These are phyloP conservation scores for Linum usitatissimum DNA, from an alignment of 345 rosid genomes.

Conservation along the genomic window DNA sequence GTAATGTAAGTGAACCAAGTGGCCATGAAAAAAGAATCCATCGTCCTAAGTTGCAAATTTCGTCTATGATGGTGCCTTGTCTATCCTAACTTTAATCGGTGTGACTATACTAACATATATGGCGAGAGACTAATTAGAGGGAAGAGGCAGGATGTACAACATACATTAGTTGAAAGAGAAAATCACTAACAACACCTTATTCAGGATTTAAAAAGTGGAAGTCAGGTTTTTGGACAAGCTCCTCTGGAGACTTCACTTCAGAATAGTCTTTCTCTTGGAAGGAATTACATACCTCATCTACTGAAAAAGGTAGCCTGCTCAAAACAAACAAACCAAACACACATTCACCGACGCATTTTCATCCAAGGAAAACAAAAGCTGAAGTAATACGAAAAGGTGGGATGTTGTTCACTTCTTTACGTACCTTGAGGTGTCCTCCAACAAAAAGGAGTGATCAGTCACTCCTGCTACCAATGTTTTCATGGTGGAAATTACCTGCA, in stretches of 20 bases:
- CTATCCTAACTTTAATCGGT: too few relatives aligned
- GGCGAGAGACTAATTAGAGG: background rate
- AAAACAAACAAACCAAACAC: background rate
- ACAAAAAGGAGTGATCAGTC: background rate
- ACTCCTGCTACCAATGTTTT: background rate
- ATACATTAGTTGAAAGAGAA: background rate
- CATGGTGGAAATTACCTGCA: slow-evolving; percentile 4
- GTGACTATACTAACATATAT: too few relatives aligned
- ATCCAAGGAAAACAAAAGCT: background rate
- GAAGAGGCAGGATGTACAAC: background rate
- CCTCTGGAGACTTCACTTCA: slow-evolving; percentile 16
- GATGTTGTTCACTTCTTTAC: background rate
- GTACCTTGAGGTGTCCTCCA: background rate
- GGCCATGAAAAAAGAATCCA: too few relatives aligned
- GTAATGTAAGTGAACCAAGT: too few relatives aligned
- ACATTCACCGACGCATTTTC: background rate
- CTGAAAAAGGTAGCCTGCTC: slow-evolving; percentile 24
- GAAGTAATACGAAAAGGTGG: background rate
- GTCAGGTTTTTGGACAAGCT: slow-evolving; percentile 18
- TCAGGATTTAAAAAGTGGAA: slow-evolving; percentile 22
- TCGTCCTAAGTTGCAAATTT: too few relatives aligned
- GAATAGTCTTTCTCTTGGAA: slow-evolving; percentile 20
- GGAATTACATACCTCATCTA: slow-evolving; percentile 13
- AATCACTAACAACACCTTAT: slow-evolving; percentile 4
- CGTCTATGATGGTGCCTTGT: too few relatives aligned